These are phyloP conservation scores for Alternaria metachromatica DNA, from an alignment of 2,329 filamentous ascomycete species.

Conservation along the genomic window DNA sequence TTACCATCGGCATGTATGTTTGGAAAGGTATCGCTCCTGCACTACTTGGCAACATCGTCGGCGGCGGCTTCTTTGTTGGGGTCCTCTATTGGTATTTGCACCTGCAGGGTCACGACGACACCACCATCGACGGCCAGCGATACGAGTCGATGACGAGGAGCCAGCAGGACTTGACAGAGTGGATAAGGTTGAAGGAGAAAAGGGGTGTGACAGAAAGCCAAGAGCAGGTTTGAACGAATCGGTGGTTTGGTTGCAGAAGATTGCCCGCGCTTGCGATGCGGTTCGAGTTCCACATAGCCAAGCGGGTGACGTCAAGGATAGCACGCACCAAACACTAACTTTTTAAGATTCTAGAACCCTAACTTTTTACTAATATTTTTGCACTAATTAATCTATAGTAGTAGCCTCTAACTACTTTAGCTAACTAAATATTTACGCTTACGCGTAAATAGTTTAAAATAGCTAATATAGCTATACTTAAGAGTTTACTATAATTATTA, in stretches of 20 bases:
- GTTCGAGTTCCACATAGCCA: neutral
- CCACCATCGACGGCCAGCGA: slow-evolving; percentile 1
- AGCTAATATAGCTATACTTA: no score
- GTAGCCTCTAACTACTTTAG: no score
- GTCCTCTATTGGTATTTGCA: slow-evolving; percentile 9
- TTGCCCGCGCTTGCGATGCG: neutral
- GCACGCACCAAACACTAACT: no score
- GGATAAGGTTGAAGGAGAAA: neutral
- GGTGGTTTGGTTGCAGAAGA: neutral
- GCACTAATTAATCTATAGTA: no score
- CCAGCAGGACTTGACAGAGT: neutral
- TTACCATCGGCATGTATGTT: slow-evolving; percentile 35
- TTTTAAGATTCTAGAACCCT: no score
- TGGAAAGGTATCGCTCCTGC: slow-evolving; percentile 40
- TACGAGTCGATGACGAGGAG: neutral
- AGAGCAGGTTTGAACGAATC: neutral
- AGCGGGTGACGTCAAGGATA: neutral
- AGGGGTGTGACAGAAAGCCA: neutral
- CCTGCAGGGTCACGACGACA: slow-evolving; percentile 4
- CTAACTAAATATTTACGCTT: no score
- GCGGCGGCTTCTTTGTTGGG: slow-evolving; percentile 17
- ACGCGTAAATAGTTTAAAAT: no score
- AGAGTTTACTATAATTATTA: no score
- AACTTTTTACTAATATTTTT: no score
- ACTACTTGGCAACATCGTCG: slow-evolving; percentile 30